Evolutionary conservation across 164 flowering plant genomes (phyloP), one percentile per base, ranked within the genome.

Genomic region (Saururus chinensis): DNA sequence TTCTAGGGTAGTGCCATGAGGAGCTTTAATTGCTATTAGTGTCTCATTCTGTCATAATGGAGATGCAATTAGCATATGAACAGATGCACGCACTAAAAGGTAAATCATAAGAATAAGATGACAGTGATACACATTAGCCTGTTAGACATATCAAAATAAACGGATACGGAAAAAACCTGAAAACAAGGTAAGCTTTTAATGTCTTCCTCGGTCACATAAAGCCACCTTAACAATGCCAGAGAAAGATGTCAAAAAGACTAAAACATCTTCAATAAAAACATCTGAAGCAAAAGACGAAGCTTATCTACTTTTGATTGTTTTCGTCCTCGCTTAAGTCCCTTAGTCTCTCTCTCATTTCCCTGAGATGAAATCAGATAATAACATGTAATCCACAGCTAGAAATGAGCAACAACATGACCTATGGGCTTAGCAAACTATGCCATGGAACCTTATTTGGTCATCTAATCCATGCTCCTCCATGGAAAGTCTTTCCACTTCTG

Each of bases 1-100:
- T 84, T 93, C 97, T 57, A 93, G 70, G 20, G 97, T 93, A 60
- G 97, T 93, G 30, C 98, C 96, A 80, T 90, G 98, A 16, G 97
- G 98, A 64, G 98, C 98, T 83, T 93, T 93, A 57, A 93, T 77
- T 74, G 98, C 97, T 64, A 93, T 86, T 48, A 93, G 76, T 37
- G 98, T 90, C 76, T 86, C 89, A 71, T 87, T 85, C 98, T 93
- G 82, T 49, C 24, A 63, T 26, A 66, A 19, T 30, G 37, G 14
- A 45, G 13, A 45, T 45, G 17, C 49, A 8, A 12, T 45, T 12
- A 45, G 49, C 14, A 13, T 45, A 2, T 2, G 11, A 45, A 45
- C 49, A 12, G 14, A 45, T 45, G 49, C 49, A 12, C 49, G 0
- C 11, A 12, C 49, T 45, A 45, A 17, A 45, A 45, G 17, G 49